These are phyloP conservation scores for Cryptococcus floricola DNA, from an alignment of 1,284 basidiomycete species.

Conservation along the genomic window DNA sequence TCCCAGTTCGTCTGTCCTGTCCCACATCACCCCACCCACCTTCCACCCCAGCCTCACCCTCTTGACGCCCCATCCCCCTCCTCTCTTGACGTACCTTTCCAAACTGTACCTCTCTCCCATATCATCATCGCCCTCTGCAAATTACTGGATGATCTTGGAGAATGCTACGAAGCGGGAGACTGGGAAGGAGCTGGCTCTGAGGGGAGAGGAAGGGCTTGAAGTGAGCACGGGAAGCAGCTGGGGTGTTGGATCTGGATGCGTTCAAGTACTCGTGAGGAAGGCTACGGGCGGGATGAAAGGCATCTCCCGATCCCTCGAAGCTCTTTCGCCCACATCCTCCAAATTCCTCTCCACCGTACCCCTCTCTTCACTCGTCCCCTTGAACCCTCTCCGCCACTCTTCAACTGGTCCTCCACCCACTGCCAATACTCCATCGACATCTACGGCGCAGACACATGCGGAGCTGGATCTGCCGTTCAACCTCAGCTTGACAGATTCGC, in stretches of 20 bases:
- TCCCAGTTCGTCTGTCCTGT: constrained; percentile 55
- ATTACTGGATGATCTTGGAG: constrained; percentile 37
- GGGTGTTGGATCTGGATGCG: constrained; percentile 14
- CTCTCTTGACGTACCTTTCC: constrained; percentile 61
- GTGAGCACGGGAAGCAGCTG: background rate
- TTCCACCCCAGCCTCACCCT: constrained; percentile 66
- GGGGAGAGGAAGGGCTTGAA: constrained; percentile 15
- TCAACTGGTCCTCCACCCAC: background rate
- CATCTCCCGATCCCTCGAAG: constrained; percentile 27
- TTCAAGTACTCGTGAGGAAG: constrained; percentile 41
- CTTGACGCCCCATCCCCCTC: constrained; percentile 60
- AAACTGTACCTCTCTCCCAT: constrained; percentile 65
- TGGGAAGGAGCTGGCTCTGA: constrained; percentile 23
- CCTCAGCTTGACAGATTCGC: constrained; percentile 74
- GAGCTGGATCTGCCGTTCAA: constrained; percentile 67
- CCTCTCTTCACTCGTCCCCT: background rate
- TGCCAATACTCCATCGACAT: background rate
- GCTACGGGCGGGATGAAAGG: constrained; percentile 47
- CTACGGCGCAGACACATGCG: constrained; percentile 53
- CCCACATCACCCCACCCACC: constrained; percentile 58
- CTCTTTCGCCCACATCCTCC: constrained; percentile 1
- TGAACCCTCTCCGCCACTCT: background rate
- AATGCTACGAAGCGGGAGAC: constrained; percentile 21
- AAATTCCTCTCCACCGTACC: background rate
- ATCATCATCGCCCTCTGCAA: constrained; percentile 42